These are phyloP conservation scores for Skeletonema costatum DNA, from an alignment of 108 stramenopile species.

Conservation along the genomic window DNA sequence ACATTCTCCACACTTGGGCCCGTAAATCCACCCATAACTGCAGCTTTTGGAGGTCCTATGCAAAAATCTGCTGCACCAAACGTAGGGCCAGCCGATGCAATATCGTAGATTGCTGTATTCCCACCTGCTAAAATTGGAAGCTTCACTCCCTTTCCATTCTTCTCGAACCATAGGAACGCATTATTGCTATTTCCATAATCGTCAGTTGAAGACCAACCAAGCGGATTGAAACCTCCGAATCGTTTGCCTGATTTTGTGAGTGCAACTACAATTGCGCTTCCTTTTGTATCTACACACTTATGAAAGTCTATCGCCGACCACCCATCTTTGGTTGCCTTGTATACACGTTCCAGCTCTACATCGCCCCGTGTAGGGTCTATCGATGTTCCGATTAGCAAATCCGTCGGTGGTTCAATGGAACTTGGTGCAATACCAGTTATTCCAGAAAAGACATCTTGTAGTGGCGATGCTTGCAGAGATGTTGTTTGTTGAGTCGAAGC, in stretches of 20 bases:
- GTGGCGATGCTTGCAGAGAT: constrained; percentile 11
- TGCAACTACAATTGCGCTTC: constrained; percentile 73
- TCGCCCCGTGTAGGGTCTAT: constrained; percentile 45
- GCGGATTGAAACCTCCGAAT: constrained; percentile 80
- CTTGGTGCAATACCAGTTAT: constrained; percentile 40
- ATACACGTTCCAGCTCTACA: constrained; percentile 41
- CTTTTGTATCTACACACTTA: constrained; percentile 63
- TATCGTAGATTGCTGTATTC: constrained; percentile 82
- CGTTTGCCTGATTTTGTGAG: constrained; percentile 51
- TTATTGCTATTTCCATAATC: constrained; percentile 69
- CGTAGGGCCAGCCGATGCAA: constrained; percentile 74
- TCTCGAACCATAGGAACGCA: constrained; percentile 76
- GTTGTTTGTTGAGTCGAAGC: not conserved
- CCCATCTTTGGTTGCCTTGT: constrained; percentile 69
- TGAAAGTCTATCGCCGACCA: constrained; percentile 84
- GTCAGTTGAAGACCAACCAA: constrained; percentile 78
- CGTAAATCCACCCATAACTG: constrained; percentile 84
- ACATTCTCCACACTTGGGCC: constrained; percentile 80
- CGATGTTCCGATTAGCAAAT: constrained; percentile 37
- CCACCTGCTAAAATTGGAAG: constrained; percentile 63
- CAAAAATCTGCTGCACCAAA: constrained; percentile 79
- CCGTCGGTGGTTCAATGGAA: constrained; percentile 26
- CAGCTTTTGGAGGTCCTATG: constrained; percentile 71
- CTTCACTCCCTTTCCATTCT: constrained; percentile 30
- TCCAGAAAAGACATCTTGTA: constrained; percentile 33